Conservation (phyloP, 2,329 filamentous ascomycete genomes). For the Cordyceps javanica region DNA sequence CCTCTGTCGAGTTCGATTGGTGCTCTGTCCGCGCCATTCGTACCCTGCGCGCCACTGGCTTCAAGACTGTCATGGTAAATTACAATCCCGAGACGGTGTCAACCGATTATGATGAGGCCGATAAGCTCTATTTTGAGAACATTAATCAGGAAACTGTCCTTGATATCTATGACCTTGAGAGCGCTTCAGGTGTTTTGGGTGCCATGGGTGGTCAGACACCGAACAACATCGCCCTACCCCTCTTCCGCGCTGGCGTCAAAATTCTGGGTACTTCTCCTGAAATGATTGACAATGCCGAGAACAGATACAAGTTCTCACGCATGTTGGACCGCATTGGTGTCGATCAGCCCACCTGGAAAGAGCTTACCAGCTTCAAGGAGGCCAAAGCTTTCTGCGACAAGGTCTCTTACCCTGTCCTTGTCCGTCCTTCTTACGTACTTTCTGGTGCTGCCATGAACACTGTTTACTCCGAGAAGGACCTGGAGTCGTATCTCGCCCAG, state of each 20-base stretch:
- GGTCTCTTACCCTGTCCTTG: conserved; percentile 88
- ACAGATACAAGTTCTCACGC: conserved; percentile 96
- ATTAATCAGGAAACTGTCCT: conserved; percentile 85
- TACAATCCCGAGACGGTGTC: conserved; percentile 86
- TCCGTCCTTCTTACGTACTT: conserved; percentile 92
- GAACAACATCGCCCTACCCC: conserved; percentile 91
- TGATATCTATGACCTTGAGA: conserved; percentile 88
- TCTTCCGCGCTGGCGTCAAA: conserved; percentile 85
- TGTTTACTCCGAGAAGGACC: conserved; percentile 90
- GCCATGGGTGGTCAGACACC: conserved; percentile 97
- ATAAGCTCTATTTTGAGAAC: conserved; percentile 93
- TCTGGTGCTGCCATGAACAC: conserved; percentile 99
- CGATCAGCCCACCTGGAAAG: conserved; percentile 97
- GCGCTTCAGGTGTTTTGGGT: conserved; percentile 76
- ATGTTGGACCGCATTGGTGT: conserved; percentile 94
- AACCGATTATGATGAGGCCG: conserved; percentile 92
- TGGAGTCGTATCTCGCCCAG: conserved; percentile 82
- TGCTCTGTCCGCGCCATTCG: conserved; percentile 92
- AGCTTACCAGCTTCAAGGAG: conserved; percentile 90
- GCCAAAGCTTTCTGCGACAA: conserved; percentile 80
- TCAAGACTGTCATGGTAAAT: conserved; percentile 96
- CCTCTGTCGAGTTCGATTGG: conserved; percentile 98
- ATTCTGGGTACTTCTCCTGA: conserved; percentile 93
- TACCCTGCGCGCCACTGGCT: conserved; percentile 74
- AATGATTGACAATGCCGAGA: conserved; percentile 98